Conservation (phyloP, 306 rosid species). For the Leucaena leucocephala region DNA sequence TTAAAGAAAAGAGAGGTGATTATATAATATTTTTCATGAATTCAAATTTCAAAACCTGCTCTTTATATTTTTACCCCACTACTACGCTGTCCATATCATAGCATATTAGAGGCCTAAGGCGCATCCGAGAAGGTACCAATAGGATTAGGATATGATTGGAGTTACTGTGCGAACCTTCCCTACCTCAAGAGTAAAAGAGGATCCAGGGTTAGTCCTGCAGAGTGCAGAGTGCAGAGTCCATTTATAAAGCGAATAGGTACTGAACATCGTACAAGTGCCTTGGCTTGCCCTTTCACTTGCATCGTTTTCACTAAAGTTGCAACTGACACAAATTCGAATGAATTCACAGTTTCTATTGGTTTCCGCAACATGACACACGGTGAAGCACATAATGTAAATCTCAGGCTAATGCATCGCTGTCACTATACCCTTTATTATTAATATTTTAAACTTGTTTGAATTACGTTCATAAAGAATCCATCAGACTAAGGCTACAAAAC, state of each 20-base stretch:
- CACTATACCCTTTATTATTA: conserved; percentile 9
- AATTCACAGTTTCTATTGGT: background rate
- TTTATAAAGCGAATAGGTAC: background rate
- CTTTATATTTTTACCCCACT: too few species aligned
- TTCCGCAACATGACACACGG: background rate
- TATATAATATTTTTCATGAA: too few species aligned
- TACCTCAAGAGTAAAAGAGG: background rate
- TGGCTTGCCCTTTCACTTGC: background rate
- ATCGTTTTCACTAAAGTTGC: background rate
- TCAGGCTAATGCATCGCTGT: conserved; percentile 10
- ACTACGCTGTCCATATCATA: background rate
- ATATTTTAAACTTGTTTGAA: conserved; percentile 1
- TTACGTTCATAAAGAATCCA: conserved; percentile 15
- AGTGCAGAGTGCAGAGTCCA: background rate
- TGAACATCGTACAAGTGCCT: background rate
- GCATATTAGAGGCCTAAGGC: background rate
- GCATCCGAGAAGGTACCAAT: background rate
- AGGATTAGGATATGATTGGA: background rate
- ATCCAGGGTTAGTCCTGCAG: background rate
- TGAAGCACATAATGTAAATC: conserved; percentile 15
- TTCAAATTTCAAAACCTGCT: too few species aligned
- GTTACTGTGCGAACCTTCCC: background rate
- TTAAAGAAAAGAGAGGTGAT: too few species aligned
- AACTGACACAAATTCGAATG: background rate
- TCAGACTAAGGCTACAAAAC: conserved; percentile 16